Evolutionary conservation across 2,329 filamentous ascomycete species (phyloP).

Genomic region (Colletotrichum aenigma): DNA sequence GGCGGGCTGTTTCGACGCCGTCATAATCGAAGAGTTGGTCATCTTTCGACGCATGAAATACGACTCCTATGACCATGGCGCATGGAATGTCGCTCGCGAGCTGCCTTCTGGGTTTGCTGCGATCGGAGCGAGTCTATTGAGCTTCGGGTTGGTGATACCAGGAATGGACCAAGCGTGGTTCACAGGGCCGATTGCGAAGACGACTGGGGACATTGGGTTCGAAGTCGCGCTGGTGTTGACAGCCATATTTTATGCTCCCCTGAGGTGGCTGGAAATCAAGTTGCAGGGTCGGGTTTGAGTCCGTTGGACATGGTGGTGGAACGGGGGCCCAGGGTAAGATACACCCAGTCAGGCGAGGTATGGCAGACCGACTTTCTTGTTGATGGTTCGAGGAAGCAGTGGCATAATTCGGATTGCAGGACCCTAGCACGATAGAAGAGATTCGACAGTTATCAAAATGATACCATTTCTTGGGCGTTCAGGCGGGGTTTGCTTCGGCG

Average conservation of each 20-base stretch:
- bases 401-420: not conserved
- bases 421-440: not conserved
- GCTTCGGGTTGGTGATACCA: constrained; percentile 45
- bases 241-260: constrained; percentile 43
- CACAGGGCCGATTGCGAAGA: constrained; percentile 44
- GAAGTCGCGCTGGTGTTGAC: constrained; percentile 47
- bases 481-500: not conserved
- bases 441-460: constrained; percentile 4
- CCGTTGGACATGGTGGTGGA: not conserved
- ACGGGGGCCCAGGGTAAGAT: not conserved
- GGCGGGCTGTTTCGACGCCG: constrained; percentile 45
- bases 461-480: not conserved
- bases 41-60: constrained; percentile 46
- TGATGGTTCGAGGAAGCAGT: not conserved
- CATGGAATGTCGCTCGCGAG: constrained; percentile 46
- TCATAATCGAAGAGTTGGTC: constrained; percentile 45
- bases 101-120: constrained; percentile 48
- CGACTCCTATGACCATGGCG: constrained; percentile 42
- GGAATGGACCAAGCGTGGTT: constrained; percentile 49
- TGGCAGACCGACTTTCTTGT: constrained; percentile 9
- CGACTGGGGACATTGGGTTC: constrained; percentile 50
- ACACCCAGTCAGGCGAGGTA: constrained; percentile 7
- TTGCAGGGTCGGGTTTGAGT: constrained; percentile 29
- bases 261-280: constrained; percentile 39
- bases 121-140: constrained; percentile 44